Percentiles rank a stretch among this genome's conserved stretches.
Evolutionary conservation across 306 rosid species (phyloP).

Genomic region (Styphnolobium japonicum): DNA sequence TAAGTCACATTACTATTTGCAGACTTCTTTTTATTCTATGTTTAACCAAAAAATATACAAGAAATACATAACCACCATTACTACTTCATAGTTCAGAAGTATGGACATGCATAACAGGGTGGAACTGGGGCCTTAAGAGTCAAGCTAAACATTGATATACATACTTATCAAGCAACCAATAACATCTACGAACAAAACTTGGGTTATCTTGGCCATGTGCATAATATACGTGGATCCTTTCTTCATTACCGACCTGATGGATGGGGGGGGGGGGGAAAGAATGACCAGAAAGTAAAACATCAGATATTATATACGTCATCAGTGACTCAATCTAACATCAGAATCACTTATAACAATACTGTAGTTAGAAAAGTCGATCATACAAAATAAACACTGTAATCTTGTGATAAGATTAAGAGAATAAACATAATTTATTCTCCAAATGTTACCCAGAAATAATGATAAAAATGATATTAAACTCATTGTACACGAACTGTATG

Average conservation of each 20-base stretch:
- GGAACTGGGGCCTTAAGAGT: slow-evolving; percentile 20
- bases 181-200: slow-evolving; percentile 87
- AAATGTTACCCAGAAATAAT: neutral
- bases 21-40: slow-evolving; percentile 1
- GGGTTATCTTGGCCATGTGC: slow-evolving; percentile 85
- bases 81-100: slow-evolving; percentile 15
- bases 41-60: neutral
- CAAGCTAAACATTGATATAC: slow-evolving; percentile 34
- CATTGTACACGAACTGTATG: neutral
- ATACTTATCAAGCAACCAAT: slow-evolving; percentile 98
- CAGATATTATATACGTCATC: slow-evolving; percentile 5
- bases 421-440: neutral
- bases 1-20: neutral
- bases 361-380: slow-evolving; percentile 15
- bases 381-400: neutral
- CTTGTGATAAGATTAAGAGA: neutral
- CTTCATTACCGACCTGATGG: slow-evolving; percentile 86
- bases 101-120: neutral
- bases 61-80: slow-evolving; percentile 4
- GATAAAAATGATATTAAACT: neutral
- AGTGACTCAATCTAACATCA: slow-evolving; percentile 13
- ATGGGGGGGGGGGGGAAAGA: neutral
- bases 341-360: slow-evolving; percentile 10
- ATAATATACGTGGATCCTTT: slow-evolving; percentile 94
- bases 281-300: slow-evolving; percentile 1